These are phyloP conservation scores for Tilletia walkeri DNA, from an alignment of 1,284 basidiomycete genomes.

Conservation along the genomic window DNA sequence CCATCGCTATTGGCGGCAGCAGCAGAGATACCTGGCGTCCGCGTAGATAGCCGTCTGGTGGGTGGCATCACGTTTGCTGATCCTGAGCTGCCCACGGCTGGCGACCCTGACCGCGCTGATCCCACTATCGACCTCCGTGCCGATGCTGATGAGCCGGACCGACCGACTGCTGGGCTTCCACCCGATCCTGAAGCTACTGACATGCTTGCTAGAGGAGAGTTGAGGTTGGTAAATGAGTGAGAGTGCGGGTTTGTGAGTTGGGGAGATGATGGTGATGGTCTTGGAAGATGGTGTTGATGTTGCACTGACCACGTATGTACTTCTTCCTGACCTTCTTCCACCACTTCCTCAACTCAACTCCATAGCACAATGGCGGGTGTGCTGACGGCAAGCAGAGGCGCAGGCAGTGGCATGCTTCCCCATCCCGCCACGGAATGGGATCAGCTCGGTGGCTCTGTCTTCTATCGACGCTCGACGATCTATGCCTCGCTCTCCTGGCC, in stretches of 20 bases:
- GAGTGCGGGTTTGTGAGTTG: not conserved
- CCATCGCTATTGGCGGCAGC: not conserved
- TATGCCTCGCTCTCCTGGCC: slow-evolving; percentile 76
- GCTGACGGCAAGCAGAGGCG: not conserved
- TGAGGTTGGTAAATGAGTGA: not conserved
- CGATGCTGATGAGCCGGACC: slow-evolving; percentile 3
- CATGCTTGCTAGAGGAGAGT: not conserved
- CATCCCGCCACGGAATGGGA: slow-evolving; percentile 14
- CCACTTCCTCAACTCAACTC: not conserved
- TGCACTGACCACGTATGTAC: not conserved
- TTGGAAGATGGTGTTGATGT: not conserved
- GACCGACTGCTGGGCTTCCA: not conserved
- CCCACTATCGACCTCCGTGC: not conserved
- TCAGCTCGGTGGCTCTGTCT: slow-evolving; percentile 33
- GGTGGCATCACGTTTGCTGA: not conserved
- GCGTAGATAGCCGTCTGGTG: slow-evolving; percentile 5
- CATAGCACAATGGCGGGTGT: not conserved
- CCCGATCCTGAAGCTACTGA: not conserved
- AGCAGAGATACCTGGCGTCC: not conserved
- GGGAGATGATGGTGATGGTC: not conserved
- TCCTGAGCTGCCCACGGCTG: not conserved
- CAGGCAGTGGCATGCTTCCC: slow-evolving; percentile 1
- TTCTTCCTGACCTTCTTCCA: not conserved
- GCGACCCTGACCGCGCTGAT: not conserved
- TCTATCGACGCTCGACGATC: slow-evolving; percentile 69